Percentiles rank a stretch among this genome's conserved stretches.
phyloP scores from a whole-genome alignment of 345 rosid species.

The Brassica incana region DNA sequence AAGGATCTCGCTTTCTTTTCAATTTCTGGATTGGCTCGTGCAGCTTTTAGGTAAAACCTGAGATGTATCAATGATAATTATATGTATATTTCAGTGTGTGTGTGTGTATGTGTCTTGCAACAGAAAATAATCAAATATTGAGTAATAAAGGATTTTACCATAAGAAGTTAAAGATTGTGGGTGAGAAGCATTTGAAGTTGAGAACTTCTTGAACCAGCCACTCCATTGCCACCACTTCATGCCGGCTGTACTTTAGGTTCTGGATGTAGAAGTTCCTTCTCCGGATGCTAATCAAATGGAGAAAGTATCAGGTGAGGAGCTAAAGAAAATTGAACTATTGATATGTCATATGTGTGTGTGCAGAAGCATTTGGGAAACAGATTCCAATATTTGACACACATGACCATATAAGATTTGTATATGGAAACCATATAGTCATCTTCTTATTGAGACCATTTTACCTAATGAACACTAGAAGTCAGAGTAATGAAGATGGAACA shows the following conservation, averaged over 20 bases:
- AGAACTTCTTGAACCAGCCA: conserved; percentile 96
- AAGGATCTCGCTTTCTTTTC: conserved; percentile 66
- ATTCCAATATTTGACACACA: conserved; percentile 3
- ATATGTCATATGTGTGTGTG: background rate
- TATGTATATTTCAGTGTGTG: background rate
- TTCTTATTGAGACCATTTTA: background rate
- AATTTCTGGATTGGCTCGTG: conserved; percentile 59
- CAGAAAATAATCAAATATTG: background rate
- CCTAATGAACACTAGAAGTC: background rate
- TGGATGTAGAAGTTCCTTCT: conserved; percentile 59
- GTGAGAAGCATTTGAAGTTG: conserved; percentile 69
- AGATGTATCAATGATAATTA: background rate
- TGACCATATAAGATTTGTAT: background rate
- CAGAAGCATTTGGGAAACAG: background rate
- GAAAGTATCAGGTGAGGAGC: conserved; percentile 8
- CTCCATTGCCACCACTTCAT: conserved; percentile 95
- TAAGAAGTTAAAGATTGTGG: conserved; percentile 74
- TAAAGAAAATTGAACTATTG: conserved; percentile 1
- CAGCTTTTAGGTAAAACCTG: conserved; percentile 88
- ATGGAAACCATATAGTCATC: too few species aligned
- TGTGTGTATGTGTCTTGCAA: background rate
- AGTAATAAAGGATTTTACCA: conserved; percentile 44
- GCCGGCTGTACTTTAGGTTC: conserved; percentile 52
- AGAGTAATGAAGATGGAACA: conserved; percentile 6
- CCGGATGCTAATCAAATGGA: conserved; percentile 50